Conservation (phyloP, 2,329 filamentous ascomycete genomes). For the Botrytis squamosa region DNA sequence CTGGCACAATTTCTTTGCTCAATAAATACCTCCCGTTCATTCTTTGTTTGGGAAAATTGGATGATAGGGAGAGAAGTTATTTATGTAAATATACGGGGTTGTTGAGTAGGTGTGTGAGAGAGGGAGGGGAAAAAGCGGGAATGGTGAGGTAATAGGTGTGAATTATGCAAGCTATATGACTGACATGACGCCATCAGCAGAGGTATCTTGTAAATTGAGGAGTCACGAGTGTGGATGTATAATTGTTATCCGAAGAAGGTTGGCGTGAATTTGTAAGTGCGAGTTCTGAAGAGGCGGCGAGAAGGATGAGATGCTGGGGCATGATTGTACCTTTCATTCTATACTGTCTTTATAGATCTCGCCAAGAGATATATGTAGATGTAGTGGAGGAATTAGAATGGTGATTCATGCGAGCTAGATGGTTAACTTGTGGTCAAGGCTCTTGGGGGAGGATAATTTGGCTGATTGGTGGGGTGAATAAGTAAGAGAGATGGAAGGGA, state of each 20-base stretch:
- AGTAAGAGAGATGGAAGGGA: not conserved
- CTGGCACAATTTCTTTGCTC: accelerated
- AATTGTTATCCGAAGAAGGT: not conserved
- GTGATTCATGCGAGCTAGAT: not conserved
- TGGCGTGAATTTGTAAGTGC: not conserved
- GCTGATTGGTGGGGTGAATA: not conserved
- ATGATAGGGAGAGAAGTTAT: not conserved
- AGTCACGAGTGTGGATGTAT: not conserved
- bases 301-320: not conserved
- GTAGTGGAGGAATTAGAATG: not conserved
- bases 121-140: not conserved
- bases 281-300: not conserved
- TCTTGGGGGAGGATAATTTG: not conserved
- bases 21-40: not conserved
- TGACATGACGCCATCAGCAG: not conserved
- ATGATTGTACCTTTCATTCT: not conserved
- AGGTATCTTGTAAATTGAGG: not conserved
- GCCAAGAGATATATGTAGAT: accelerated
- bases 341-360: not conserved
- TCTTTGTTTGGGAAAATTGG: not conserved
- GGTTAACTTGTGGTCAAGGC: not conserved
- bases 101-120: not conserved
- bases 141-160: not conserved
- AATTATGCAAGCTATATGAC: not conserved
- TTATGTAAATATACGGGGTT: not conserved